Percentiles rank a stretch among this genome's conserved stretches.
phyloP scores from a whole-genome alignment of 2,329 filamentous ascomycete genomes.

The Torrubiella hemipterigena region DNA sequence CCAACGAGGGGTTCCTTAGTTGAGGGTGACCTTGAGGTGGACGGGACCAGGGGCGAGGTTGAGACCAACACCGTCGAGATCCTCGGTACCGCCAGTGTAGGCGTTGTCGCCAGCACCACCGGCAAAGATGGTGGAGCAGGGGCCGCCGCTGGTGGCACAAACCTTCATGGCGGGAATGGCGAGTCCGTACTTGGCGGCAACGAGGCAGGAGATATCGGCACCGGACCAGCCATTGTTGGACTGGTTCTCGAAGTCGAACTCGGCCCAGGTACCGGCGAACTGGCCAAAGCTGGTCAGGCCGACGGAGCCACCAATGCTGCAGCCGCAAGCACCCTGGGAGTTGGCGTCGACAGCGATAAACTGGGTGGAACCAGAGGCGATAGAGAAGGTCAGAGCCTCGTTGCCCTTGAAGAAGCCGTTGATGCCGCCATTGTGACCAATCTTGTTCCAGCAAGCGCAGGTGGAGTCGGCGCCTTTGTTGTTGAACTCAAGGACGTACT shows the following conservation, averaged over 20 bases:
- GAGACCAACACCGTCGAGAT: slow-evolving; percentile 25
- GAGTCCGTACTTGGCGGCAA: slow-evolving; percentile 21
- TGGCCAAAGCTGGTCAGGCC: slow-evolving; percentile 25
- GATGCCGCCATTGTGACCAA: slow-evolving; percentile 28
- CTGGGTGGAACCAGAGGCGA: slow-evolving; percentile 23
- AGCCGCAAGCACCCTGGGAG: slow-evolving; percentile 37
- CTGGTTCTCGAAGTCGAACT: slow-evolving; percentile 34
- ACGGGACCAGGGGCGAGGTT: slow-evolving; percentile 20
- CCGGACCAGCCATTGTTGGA: slow-evolving; percentile 37
- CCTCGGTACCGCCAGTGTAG: slow-evolving; percentile 24
- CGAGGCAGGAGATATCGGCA: slow-evolving; percentile 37
- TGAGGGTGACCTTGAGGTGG: slow-evolving; percentile 19
- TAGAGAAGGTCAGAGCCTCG: slow-evolving; percentile 26
- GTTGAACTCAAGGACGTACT: slow-evolving; percentile 29
- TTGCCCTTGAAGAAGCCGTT: slow-evolving; percentile 35
- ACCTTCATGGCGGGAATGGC: slow-evolving; percentile 24
- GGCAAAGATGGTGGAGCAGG: slow-evolving; percentile 28
- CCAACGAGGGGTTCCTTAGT: slow-evolving; percentile 14
- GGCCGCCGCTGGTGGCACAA: slow-evolving; percentile 19
- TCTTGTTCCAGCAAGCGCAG: slow-evolving; percentile 41
- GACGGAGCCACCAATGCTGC: slow-evolving; percentile 18
- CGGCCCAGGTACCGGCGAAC: slow-evolving; percentile 33
- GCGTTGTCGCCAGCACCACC: slow-evolving; percentile 24
- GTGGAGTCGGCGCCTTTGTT: slow-evolving; percentile 21
- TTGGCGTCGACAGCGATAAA: slow-evolving; percentile 31